A percentile compares a stretch with the other conserved stretches of the same genome.
Conservation (phyloP, 805 yeast species). For the Schizosaccharomyces octosporus region DNA sequence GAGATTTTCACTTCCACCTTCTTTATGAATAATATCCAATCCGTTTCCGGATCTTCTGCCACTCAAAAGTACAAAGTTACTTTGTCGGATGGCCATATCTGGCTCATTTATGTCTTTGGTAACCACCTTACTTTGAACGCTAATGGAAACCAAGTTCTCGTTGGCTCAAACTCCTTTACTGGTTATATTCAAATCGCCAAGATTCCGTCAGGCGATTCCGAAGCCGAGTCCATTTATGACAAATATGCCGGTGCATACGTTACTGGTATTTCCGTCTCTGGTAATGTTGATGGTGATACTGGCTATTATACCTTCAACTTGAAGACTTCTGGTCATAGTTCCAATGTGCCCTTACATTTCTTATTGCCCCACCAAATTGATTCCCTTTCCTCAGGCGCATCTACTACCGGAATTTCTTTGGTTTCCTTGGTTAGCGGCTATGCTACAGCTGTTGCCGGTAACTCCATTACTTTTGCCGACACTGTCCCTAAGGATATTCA, state of each 20-base stretch:
- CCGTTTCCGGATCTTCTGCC: slow-evolving; percentile 19
- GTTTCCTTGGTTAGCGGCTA: slow-evolving; percentile 26
- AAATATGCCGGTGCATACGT: slow-evolving; percentile 39
- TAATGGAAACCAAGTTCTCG: slow-evolving; percentile 16
- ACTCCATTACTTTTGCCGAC: slow-evolving; percentile 14
- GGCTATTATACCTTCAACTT: slow-evolving; percentile 23
- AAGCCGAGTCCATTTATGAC: slow-evolving; percentile 22
- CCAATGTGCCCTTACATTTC: slow-evolving; percentile 25
- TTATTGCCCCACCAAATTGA: slow-evolving; percentile 45
- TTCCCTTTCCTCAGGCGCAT: slow-evolving; percentile 16
- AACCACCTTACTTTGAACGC: slow-evolving; percentile 12
- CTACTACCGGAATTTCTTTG: slow-evolving; percentile 11
- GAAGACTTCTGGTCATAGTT: slow-evolving; percentile 16
- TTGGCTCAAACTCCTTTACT: slow-evolving; percentile 20
- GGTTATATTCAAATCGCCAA: slow-evolving; percentile 38
- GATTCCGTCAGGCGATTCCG: slow-evolving; percentile 15
- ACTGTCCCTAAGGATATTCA: slow-evolving; percentile 17
- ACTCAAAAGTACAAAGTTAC: slow-evolving; percentile 29
- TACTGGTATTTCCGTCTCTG: slow-evolving; percentile 22
- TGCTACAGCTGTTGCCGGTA: slow-evolving; percentile 16
- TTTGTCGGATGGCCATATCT: slow-evolving; percentile 30
- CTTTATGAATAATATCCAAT: slow-evolving; percentile 22
- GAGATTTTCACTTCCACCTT: slow-evolving; percentile 6
- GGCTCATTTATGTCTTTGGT: slow-evolving; percentile 36
- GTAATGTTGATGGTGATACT: slow-evolving; percentile 14